These are phyloP conservation scores for Haplosporangium sp. DNA, from an alignment of 371 early-diverging fungal species.

Conservation along the genomic window DNA sequence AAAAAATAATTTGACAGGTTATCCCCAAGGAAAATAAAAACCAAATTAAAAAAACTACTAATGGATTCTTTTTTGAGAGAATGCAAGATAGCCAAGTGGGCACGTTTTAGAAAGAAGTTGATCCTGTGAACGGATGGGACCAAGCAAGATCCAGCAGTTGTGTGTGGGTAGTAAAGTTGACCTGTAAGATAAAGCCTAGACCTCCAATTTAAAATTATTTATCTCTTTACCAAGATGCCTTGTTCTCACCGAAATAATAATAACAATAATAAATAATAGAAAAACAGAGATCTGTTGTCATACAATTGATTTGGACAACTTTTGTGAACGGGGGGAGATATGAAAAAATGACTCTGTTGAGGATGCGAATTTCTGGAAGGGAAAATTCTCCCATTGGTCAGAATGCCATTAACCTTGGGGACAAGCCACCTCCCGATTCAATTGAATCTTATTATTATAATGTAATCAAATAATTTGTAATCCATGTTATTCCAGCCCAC, in stretches of 20 bases:
- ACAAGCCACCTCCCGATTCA: neutral
- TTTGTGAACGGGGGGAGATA: neutral
- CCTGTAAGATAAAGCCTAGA: constrained; percentile 5
- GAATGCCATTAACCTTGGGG: too few species aligned
- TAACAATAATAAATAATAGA: neutral
- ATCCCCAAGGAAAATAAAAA: too few species aligned
- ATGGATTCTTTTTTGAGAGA: too few species aligned
- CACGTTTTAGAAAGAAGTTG: too few species aligned
- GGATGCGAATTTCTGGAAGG: constrained; percentile 10
- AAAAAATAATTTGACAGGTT: too few species aligned
- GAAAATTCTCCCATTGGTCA: constrained; percentile 27
- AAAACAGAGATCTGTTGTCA: neutral
- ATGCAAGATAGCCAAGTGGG: too few species aligned
- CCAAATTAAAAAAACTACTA: too few species aligned
- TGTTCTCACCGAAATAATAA: neutral
- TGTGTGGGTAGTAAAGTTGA: too few species aligned
- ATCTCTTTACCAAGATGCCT: neutral
- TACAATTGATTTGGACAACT: too few species aligned
- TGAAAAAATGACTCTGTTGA: neutral
- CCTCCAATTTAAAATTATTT: neutral
- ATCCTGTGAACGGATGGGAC: too few species aligned
- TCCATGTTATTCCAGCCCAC: neutral
- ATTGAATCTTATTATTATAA: neutral
- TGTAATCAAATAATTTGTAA: neutral
- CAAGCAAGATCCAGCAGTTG: too few species aligned